phyloP scores from a whole-genome alignment of 805 yeast genomes.

The Tetrapisispora pingtungensis region DNA sequence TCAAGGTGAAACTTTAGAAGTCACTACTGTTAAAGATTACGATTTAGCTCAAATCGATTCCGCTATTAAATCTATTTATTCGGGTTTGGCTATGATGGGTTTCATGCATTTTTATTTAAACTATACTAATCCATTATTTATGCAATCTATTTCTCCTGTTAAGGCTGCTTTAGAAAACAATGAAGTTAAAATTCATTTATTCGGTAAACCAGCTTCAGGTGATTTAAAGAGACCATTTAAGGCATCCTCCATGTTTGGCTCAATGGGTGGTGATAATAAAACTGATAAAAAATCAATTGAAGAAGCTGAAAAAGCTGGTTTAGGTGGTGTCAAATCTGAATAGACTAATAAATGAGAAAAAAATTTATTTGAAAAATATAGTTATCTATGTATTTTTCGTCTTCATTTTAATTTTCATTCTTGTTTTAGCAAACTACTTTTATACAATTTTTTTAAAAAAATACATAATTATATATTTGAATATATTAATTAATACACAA shows the following conservation, averaged over 20 bases:
- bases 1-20: conserved; percentile 59
- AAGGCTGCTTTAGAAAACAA: conserved; percentile 85
- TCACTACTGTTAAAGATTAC: conserved; percentile 90
- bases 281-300: conserved; percentile 84
- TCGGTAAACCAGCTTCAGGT: conserved; percentile 73
- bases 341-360: no score
- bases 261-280: conserved; percentile 30
- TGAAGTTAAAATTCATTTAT: conserved; percentile 82
- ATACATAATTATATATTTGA: no score
- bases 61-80: conserved; percentile 73
- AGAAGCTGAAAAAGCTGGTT: conserved; percentile 74
- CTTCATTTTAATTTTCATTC: no score
- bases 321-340: conserved; percentile 84
- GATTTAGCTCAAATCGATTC: conserved; percentile 78
- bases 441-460: no score
- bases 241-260: conserved; percentile 71
- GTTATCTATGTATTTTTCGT: no score
- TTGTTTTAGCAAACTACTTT: no score
- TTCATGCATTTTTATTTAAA: conserved; percentile 97
- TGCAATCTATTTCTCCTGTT: conserved; percentile 86
- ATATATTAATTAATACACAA: no score
- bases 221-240: conserved; percentile 96
- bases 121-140: conserved; percentile 91
- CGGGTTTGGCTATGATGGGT: conserved; percentile 92
- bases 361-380: no score